These are phyloP conservation scores for Gnomoniopsis sp. DNA, from an alignment of 2,329 filamentous ascomycete genomes.

Conservation along the genomic window DNA sequence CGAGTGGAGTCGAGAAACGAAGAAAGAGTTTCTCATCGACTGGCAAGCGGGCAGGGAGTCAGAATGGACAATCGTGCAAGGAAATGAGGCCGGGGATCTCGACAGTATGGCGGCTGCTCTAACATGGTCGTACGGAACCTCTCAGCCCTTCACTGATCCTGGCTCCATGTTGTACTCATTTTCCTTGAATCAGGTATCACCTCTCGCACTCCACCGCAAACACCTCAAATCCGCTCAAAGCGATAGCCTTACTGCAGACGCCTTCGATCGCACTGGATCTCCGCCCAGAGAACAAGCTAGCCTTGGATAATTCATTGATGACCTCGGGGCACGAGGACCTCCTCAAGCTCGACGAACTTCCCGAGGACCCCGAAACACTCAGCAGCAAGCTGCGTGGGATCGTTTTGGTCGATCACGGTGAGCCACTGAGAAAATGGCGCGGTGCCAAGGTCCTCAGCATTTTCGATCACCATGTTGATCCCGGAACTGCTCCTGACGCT, in stretches of 20 bases:
- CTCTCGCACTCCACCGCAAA: constrained; percentile 40
- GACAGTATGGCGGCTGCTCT: constrained; percentile 42
- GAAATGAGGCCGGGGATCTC: constrained; percentile 42
- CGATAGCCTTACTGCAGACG: constrained; percentile 43
- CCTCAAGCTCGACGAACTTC: constrained; percentile 43
- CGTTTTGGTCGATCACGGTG: constrained; percentile 40
- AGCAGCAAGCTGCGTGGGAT: constrained; percentile 39
- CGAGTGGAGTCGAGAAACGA: constrained; percentile 43
- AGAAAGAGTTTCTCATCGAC: constrained; percentile 42
- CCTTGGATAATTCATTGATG: constrained; percentile 42
- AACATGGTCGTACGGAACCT: constrained; percentile 38
- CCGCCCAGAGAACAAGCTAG: constrained; percentile 44
- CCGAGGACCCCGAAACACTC: constrained; percentile 42
- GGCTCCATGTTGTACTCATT: too few relatives aligned
- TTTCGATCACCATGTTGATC: constrained; percentile 44
- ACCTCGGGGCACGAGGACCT: constrained; percentile 42
- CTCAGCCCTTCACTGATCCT: too few relatives aligned
- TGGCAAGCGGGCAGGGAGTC: constrained; percentile 39
- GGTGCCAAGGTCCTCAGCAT: constrained; percentile 40
- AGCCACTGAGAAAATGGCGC: constrained; percentile 39
- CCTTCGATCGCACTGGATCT: constrained; percentile 41
- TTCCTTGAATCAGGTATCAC: constrained; percentile 22
- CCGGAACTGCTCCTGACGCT: constrained; percentile 36
- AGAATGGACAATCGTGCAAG: constrained; percentile 43
- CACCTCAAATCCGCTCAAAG: constrained; percentile 38